Percentiles rank a stretch among this genome's conserved stretches.
These are phyloP conservation scores for Lipomyces spencermartinsiae DNA, from an alignment of 805 yeast species.

Conservation along the genomic window DNA sequence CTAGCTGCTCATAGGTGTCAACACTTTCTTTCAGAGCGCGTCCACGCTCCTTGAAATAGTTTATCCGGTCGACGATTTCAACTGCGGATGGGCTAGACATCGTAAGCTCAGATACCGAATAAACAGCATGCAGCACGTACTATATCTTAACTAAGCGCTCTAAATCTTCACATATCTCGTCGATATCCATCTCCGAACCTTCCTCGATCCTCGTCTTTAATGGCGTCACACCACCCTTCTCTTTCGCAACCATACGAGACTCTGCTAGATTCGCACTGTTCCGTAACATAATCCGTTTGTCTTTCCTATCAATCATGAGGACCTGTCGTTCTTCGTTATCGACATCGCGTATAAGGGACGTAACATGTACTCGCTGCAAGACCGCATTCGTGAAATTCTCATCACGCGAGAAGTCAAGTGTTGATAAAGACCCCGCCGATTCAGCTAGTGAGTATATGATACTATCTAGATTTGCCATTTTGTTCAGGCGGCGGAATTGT, in stretches of 20 bases:
- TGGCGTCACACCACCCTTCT: slow-evolving; percentile 16
- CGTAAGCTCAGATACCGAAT: too few relatives aligned
- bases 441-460: slow-evolving; percentile 34
- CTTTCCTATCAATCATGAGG: slow-evolving; percentile 22
- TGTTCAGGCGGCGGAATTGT: background rate
- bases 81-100: slow-evolving; percentile 33
- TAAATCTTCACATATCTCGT: slow-evolving; percentile 30
- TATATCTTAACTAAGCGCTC: slow-evolving; percentile 28
- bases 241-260: slow-evolving; percentile 8
- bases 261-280: slow-evolving; percentile 6
- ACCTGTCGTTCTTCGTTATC: slow-evolving; percentile 33
- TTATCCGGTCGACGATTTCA: slow-evolving; percentile 30
- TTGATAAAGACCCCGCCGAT: slow-evolving; percentile 37
- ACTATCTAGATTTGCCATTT: slow-evolving; percentile 23
- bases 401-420: slow-evolving; percentile 36
- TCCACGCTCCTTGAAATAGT: slow-evolving; percentile 28
- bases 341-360: slow-evolving; percentile 40
- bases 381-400: slow-evolving; percentile 40
- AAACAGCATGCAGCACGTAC: slow-evolving; percentile 15
- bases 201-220: slow-evolving; percentile 20
- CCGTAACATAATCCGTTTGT: slow-evolving; percentile 15
- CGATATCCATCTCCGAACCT: slow-evolving; percentile 24
- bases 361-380: slow-evolving; percentile 30
- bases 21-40: slow-evolving; percentile 23
- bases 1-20: slow-evolving; percentile 22